Conservation (phyloP, 2,329 filamentous ascomycete species). For the Neurospora crassa region DNA sequence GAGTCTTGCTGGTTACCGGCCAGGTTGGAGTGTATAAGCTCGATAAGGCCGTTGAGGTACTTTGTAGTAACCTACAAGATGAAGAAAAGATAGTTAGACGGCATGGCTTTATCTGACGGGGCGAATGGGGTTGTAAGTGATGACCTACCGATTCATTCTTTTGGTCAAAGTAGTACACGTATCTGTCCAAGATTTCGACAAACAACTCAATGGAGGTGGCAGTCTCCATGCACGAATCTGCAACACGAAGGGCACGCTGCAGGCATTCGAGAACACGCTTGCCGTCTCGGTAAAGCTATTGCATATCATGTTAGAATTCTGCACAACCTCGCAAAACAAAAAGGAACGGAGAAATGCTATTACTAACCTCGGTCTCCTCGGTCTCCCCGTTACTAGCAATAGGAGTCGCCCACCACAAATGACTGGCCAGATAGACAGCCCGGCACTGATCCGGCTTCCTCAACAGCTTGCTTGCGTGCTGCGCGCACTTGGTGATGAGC, state of each 20-base stretch:
- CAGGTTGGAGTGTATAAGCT: slow-evolving; percentile 94
- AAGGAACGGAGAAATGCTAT: background rate
- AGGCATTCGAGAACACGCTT: slow-evolving; percentile 95
- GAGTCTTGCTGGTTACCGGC: slow-evolving; percentile 76
- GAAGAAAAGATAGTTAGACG: background rate
- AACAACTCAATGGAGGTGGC: slow-evolving; percentile 95
- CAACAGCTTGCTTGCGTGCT: slow-evolving; percentile 92
- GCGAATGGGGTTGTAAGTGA: too few relatives aligned
- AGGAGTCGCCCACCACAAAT: slow-evolving; percentile 95
- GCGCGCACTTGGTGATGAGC: slow-evolving; percentile 90
- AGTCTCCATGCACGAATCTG: slow-evolving; percentile 98
- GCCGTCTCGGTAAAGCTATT: slow-evolving; percentile 89
- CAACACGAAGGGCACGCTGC: slow-evolving; percentile 88
- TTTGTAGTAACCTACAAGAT: slow-evolving; percentile 68
- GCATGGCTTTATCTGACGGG: too few relatives aligned
- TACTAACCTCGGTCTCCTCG: slow-evolving; percentile 66
- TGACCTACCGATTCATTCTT: slow-evolving; percentile 76
- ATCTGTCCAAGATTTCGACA: slow-evolving; percentile 95
- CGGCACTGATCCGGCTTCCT: slow-evolving; percentile 98
- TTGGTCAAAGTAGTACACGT: slow-evolving; percentile 99
- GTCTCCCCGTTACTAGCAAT: slow-evolving; percentile 67
- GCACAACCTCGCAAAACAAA: slow-evolving; percentile 7
- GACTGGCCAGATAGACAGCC: slow-evolving; percentile 91
- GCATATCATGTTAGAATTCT: slow-evolving; percentile 6
- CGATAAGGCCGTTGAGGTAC: slow-evolving; percentile 95